phyloP scores from a whole-genome alignment of 805 yeast genomes.

The Spathaspora girioi region DNA sequence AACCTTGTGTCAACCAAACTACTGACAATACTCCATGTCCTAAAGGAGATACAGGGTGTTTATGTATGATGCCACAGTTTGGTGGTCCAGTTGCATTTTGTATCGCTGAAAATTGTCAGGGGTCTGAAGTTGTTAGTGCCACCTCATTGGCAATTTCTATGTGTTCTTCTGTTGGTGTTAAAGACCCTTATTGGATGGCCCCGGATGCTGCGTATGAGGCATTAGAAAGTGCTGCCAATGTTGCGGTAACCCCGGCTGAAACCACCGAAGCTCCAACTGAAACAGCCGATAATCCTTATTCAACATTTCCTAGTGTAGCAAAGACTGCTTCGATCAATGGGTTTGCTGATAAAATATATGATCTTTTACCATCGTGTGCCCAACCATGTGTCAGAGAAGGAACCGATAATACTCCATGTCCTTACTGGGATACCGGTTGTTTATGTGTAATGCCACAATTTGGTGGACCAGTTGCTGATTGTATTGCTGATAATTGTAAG shows the following conservation, averaged over 20 bases:
- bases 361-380: slow-evolving; percentile 39
- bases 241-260: slow-evolving; percentile 11
- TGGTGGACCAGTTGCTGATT: slow-evolving; percentile 38
- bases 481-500: slow-evolving; percentile 33
- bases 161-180: slow-evolving; percentile 32
- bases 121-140: slow-evolving; percentile 26
- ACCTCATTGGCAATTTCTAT: slow-evolving; percentile 28
- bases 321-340: slow-evolving; percentile 30
- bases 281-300: slow-evolving; percentile 8
- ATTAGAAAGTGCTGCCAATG: slow-evolving; percentile 23
- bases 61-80: slow-evolving; percentile 39
- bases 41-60: slow-evolving; percentile 45
- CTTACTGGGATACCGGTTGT: slow-evolving; percentile 50
- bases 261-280: slow-evolving; percentile 9
- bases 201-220: slow-evolving; percentile 18
- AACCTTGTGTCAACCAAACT: slow-evolving; percentile 26
- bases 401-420: slow-evolving; percentile 41
- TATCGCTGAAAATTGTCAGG: slow-evolving; percentile 34
- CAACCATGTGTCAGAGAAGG: slow-evolving; percentile 31
- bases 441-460: slow-evolving; percentile 45
- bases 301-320: slow-evolving; percentile 42
- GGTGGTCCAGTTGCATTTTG: slow-evolving; percentile 32
- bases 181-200: slow-evolving; percentile 28
- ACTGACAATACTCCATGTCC: slow-evolving; percentile 36
- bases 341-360: slow-evolving; percentile 22